Conservation (phyloP, 345 rosid genomes). For the Arabidopsis arenosa region DNA sequence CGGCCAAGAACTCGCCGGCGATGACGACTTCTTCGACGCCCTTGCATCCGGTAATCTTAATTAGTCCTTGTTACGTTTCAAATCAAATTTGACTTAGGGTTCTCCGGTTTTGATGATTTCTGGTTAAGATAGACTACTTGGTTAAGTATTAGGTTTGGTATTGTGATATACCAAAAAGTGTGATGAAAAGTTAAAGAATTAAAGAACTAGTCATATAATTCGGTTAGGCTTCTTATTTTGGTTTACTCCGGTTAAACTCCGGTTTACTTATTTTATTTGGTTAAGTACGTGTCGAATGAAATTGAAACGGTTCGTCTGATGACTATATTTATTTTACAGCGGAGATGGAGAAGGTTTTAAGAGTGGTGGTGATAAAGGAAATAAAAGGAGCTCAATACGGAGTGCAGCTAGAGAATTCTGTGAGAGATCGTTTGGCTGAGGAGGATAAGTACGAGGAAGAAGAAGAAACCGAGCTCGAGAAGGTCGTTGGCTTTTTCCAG, state of each 20-base stretch:
- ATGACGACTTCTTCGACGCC: slow-evolving; percentile 85
- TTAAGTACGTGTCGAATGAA: background rate
- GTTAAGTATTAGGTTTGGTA: background rate
- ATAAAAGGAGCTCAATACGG: slow-evolving; percentile 96
- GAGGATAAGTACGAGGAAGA: slow-evolving; percentile 91
- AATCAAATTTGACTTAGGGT: background rate
- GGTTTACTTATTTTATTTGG: background rate
- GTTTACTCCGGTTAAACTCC: background rate
- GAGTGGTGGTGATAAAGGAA: slow-evolving; percentile 91
- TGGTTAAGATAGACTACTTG: background rate
- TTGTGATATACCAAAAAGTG: background rate
- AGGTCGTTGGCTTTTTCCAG: slow-evolving; percentile 79
- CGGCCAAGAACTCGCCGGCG: slow-evolving; percentile 59
- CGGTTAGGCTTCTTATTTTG: background rate
- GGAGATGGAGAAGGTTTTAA: slow-evolving; percentile 69
- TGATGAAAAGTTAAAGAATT: no score
- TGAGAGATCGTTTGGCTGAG: slow-evolving; percentile 85
- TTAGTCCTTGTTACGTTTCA: background rate
- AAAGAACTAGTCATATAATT: background rate
- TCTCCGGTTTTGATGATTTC: background rate
- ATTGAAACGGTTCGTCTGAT: background rate
- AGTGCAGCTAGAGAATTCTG: slow-evolving; percentile 76
- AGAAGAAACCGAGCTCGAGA: slow-evolving; percentile 84
- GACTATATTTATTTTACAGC: slow-evolving; percentile 43
- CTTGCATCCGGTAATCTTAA: slow-evolving; percentile 61